Conservation (phyloP, 495 filamentous ascomycete genomes). For the Hypoxylon fuscum region DNA sequence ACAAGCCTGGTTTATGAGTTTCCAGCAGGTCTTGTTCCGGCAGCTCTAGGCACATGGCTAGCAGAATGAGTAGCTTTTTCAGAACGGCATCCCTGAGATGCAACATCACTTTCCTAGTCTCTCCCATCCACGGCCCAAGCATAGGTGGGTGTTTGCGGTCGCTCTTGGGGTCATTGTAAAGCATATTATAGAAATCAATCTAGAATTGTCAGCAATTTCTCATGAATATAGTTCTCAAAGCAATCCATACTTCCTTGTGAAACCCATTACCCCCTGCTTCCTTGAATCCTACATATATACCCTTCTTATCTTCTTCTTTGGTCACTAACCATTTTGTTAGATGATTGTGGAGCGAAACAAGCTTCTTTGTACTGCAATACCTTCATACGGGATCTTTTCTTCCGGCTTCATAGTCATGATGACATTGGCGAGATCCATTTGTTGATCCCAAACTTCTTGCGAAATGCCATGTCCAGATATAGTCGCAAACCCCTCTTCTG, state of each 20-base stretch:
- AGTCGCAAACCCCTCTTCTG: neutral
- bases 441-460: neutral
- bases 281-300: neutral
- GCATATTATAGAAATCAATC: neutral
- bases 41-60: neutral
- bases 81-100: neutral
- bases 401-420: neutral
- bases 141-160: neutral
- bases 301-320: neutral
- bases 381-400: neutral
- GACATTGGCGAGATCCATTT: neutral
- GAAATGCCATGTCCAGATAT: neutral
- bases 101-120: neutral
- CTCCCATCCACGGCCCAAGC: neutral
- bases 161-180: neutral
- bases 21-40: neutral
- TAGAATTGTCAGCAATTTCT: too few relatives aligned
- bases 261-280: neutral
- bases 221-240: too few relatives aligned
- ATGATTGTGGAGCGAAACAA: too few relatives aligned
- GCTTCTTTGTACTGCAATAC: too few relatives aligned
- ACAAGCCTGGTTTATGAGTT: neutral
- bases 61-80: neutral
- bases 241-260: neutral
- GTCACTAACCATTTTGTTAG: too few relatives aligned